Conservation (phyloP, 768 basidiomycete genomes). For the Podaxis sp. region DNA sequence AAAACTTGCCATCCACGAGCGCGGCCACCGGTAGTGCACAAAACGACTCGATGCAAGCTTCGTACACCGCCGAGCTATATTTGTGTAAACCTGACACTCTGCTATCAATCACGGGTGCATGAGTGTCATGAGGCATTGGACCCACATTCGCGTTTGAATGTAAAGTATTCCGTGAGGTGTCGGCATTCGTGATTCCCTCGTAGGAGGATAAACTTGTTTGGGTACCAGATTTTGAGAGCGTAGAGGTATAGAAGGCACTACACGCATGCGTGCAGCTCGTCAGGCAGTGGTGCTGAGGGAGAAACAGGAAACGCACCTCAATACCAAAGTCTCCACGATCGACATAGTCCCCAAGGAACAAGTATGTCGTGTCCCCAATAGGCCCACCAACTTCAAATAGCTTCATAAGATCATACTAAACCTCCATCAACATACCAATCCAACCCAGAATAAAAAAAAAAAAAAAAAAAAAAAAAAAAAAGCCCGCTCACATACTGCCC, state of each 20-base stretch:
- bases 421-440: background rate
- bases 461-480: background rate
- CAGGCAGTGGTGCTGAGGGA: background rate
- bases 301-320: slow-evolving; percentile 30
- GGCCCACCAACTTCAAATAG: slow-evolving; percentile 93
- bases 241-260: slow-evolving; percentile 92
- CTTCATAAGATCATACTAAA: slow-evolving; percentile 96
- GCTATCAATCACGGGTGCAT: background rate
- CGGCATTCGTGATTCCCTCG: slow-evolving; percentile 98
- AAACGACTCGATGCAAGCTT: slow-evolving; percentile 89
- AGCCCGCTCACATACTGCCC: slow-evolving; percentile 80
- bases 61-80: slow-evolving; percentile 82
- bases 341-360: slow-evolving; percentile 96
- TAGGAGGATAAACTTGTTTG: slow-evolving; percentile 74
- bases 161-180: slow-evolving; percentile 96
- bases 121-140: slow-evolving; percentile 5
- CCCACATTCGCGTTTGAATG: slow-evolving; percentile 95
- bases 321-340: slow-evolving; percentile 92
- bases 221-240: slow-evolving; percentile 88
- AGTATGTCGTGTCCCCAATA: slow-evolving; percentile 75
- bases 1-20: slow-evolving; percentile 91
- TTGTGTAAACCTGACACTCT: slow-evolving; percentile 72
- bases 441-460: background rate
- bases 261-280: slow-evolving; percentile 16
- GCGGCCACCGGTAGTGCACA: slow-evolving; percentile 87